phyloP scores from a whole-genome alignment of 345 rosid species.

The Aquilaria yunnanensis region DNA sequence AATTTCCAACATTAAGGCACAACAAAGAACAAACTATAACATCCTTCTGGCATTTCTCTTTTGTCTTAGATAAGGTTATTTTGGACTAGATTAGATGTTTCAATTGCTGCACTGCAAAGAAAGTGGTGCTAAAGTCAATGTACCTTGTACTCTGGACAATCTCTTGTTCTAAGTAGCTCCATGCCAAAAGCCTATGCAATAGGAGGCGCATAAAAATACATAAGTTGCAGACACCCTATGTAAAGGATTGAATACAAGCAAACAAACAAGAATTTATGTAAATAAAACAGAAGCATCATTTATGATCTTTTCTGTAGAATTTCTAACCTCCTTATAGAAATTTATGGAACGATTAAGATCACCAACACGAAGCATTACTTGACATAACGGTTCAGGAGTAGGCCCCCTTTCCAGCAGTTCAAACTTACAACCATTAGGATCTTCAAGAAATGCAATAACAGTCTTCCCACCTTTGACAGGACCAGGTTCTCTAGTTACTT shows the following conservation, averaged over 20 bases:
- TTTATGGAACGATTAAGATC: constrained; percentile 88
- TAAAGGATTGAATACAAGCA: neutral
- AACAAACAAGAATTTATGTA: neutral
- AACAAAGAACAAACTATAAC: no score
- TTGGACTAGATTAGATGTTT: no score
- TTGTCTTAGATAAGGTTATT: no score
- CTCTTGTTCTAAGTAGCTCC: constrained; percentile 90
- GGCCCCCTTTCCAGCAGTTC: constrained; percentile 96
- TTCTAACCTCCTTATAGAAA: constrained; percentile 85
- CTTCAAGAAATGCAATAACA: constrained; percentile 91
- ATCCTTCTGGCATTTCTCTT: no score
- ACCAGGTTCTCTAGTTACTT: constrained; percentile 93
- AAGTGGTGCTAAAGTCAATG: neutral
- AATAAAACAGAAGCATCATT: constrained; percentile 1
- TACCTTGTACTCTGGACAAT: constrained; percentile 96
- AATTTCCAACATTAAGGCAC: no score
- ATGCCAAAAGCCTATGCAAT: constrained; percentile 80
- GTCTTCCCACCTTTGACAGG: constrained; percentile 94
- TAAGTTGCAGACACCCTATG: neutral
- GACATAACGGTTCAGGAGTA: constrained; percentile 97
- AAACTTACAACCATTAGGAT: constrained; percentile 98
- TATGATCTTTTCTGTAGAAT: neutral
- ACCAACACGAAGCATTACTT: constrained; percentile 99
- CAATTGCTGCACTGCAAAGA: no score
- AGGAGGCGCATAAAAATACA: constrained; percentile 1